These are phyloP conservation scores for Cercospora janseana DNA, from an alignment of 2,329 filamentous ascomycete genomes.

Conservation along the genomic window DNA sequence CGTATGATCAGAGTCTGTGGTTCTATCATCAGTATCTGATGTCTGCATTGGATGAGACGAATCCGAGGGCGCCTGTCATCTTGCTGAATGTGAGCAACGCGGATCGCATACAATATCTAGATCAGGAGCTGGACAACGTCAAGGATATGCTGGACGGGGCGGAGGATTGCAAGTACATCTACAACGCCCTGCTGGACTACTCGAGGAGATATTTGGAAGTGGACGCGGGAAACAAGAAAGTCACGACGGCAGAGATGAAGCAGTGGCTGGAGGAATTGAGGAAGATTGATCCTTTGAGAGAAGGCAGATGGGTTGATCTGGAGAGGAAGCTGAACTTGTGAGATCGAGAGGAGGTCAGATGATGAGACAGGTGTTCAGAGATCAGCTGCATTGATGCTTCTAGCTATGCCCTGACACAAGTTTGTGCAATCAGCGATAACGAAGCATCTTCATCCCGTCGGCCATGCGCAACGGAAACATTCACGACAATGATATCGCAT, in stretches of 20 bases:
- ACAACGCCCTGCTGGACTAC: constrained; percentile 79
- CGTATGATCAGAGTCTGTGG: constrained; percentile 94
- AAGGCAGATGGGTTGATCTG: constrained; percentile 72
- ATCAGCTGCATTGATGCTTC: too few relatives aligned
- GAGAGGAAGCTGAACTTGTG: constrained; percentile 50
- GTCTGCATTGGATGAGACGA: constrained; percentile 58
- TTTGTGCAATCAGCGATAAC: too few relatives aligned
- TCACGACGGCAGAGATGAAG: constrained; percentile 48
- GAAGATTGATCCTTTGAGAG: constrained; percentile 70
- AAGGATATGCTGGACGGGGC: constrained; percentile 63
- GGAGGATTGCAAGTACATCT: constrained; percentile 80
- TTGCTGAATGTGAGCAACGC: constrained; percentile 60
- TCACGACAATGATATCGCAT: too few relatives aligned
- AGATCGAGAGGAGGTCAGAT: too few relatives aligned
- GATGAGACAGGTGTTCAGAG: too few relatives aligned
- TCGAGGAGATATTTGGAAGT: constrained; percentile 60
- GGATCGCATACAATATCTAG: constrained; percentile 65
- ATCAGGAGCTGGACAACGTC: constrained; percentile 70
- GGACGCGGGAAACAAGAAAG: constrained; percentile 40
- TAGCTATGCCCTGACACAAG: too few relatives aligned
- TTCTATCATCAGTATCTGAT: constrained; percentile 93
- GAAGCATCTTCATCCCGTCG: too few relatives aligned
- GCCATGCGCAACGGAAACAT: too few relatives aligned
- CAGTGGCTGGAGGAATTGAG: constrained; percentile 62
- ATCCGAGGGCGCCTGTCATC: constrained; percentile 52